Evolutionary conservation across 192 early-diverging fungal genomes (phyloP).

Genomic region (Piromyces sp.): DNA sequence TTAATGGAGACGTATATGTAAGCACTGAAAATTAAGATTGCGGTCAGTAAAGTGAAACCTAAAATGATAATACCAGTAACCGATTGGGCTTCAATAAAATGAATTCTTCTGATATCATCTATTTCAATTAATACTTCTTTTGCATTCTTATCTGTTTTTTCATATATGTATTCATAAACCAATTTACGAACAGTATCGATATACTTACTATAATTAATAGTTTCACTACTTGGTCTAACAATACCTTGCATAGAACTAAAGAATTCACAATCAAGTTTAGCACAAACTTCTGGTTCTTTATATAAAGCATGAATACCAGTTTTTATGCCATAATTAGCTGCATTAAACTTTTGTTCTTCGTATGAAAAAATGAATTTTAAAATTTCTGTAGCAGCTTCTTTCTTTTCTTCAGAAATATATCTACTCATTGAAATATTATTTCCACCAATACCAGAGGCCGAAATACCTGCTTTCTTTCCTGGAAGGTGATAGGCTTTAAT

Average conservation of each 20-base stretch:
- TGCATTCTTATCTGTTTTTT: neutral
- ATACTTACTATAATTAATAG: neutral
- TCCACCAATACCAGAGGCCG: too few relatives aligned
- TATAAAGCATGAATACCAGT: neutral
- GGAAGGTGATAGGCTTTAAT: too few relatives aligned
- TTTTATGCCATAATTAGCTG: neutral
- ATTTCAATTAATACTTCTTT: neutral
- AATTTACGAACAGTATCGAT: neutral
- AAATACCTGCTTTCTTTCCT: too few relatives aligned
- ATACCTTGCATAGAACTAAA: neutral
- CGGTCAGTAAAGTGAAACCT: neutral
- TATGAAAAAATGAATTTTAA: too few relatives aligned
- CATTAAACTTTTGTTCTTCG: too few relatives aligned
- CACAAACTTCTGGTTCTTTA: neutral
- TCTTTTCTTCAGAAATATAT: too few relatives aligned
- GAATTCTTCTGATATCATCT: neutral
- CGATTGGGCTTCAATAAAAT: neutral
- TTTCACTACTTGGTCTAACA: neutral
- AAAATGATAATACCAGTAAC: neutral
- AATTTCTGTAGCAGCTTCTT: too few relatives aligned
- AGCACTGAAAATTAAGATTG: neutral
- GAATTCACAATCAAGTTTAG: neutral
- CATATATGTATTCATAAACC: neutral
- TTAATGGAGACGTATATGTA: neutral
- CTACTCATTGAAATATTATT: too few relatives aligned